Conservation (phyloP, 1,284 basidiomycete genomes). For the Ceraceosorus bombacis region DNA sequence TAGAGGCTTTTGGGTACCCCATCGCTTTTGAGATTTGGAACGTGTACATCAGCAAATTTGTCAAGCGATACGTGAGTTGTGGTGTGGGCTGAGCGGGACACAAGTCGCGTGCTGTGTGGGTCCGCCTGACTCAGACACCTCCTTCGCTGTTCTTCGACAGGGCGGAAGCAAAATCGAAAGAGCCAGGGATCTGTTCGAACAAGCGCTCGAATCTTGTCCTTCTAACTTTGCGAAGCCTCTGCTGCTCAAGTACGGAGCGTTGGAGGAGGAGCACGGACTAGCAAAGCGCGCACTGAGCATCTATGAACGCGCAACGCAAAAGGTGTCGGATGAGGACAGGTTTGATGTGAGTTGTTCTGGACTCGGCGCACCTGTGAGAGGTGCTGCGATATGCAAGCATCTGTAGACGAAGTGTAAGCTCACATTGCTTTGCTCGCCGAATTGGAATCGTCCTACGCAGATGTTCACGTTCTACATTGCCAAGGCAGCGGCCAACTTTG, state of each 20-base stretch:
- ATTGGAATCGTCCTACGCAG: slow-evolving; percentile 50
- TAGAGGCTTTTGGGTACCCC: slow-evolving; percentile 95
- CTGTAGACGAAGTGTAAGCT: neutral
- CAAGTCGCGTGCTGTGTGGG: too few relatives aligned
- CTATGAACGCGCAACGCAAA: slow-evolving; percentile 82
- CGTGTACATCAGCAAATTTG: slow-evolving; percentile 93
- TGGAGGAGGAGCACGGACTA: slow-evolving; percentile 90
- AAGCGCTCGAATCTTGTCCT: slow-evolving; percentile 92
- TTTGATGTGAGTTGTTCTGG: slow-evolving; percentile 64
- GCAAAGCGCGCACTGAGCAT: slow-evolving; percentile 94
- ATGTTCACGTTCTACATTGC: slow-evolving; percentile 97
- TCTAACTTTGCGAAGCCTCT: slow-evolving; percentile 88
- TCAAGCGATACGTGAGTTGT: slow-evolving; percentile 74
- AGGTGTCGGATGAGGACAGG: slow-evolving; percentile 79
- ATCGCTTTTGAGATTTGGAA: slow-evolving; percentile 99
- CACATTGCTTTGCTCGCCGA: neutral
- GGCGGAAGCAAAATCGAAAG: slow-evolving; percentile 90
- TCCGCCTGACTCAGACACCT: too few relatives aligned
- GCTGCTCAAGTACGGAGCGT: slow-evolving; percentile 86
- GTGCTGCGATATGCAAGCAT: too few relatives aligned
- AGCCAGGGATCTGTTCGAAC: slow-evolving; percentile 91
- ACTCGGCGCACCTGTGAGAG: neutral
- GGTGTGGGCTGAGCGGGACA: too few relatives aligned
- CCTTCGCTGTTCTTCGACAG: slow-evolving; percentile 49
- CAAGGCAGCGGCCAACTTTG: slow-evolving; percentile 90